Conservation (phyloP, 495 filamentous ascomycete genomes). For the Xylaria palmicola region DNA sequence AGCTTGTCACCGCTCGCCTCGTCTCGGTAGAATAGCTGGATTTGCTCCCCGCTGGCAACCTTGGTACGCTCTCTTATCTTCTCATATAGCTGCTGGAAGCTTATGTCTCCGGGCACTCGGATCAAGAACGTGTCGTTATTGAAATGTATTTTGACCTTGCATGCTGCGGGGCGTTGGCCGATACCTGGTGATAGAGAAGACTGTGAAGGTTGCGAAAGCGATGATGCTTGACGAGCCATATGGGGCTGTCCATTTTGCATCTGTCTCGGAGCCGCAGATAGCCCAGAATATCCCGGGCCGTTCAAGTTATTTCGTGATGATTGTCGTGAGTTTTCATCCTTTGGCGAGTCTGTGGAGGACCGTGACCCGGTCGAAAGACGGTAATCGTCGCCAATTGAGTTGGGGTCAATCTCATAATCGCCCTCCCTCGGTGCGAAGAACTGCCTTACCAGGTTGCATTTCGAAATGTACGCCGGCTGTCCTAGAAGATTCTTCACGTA, state of each 20-base stretch:
- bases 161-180: conserved; percentile 38
- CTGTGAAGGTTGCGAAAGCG: conserved; percentile 68
- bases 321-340: conserved; percentile 63
- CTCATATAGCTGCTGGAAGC: conserved; percentile 75
- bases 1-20: conserved; percentile 74
- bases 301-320: conserved; percentile 73
- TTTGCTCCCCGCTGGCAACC: conserved; percentile 60
- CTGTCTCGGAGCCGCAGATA: conserved; percentile 56
- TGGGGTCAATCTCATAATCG: conserved; percentile 87
- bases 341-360: conserved; percentile 59
- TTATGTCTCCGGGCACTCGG: conserved; percentile 77
- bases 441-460: conserved; percentile 76
- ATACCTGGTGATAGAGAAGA: conserved; percentile 52
- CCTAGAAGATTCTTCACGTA: conserved; percentile 89
- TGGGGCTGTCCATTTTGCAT: conserved; percentile 57
- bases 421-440: conserved; percentile 88
- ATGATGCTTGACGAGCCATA: conserved; percentile 71
- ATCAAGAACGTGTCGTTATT: conserved; percentile 89
- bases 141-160: conserved; percentile 95
- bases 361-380: conserved; percentile 70
- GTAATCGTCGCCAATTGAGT: conserved; percentile 62
- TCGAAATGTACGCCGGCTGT: conserved; percentile 79
- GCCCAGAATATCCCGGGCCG: conserved; percentile 52
- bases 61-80: conserved; percentile 76
- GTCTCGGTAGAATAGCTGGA: conserved; percentile 82